Evolutionary conservation across 352 stramenopile species (phyloP), one percentile per base, ranked within the genome.

Genomic region (Blastocystis hominis): DNA sequence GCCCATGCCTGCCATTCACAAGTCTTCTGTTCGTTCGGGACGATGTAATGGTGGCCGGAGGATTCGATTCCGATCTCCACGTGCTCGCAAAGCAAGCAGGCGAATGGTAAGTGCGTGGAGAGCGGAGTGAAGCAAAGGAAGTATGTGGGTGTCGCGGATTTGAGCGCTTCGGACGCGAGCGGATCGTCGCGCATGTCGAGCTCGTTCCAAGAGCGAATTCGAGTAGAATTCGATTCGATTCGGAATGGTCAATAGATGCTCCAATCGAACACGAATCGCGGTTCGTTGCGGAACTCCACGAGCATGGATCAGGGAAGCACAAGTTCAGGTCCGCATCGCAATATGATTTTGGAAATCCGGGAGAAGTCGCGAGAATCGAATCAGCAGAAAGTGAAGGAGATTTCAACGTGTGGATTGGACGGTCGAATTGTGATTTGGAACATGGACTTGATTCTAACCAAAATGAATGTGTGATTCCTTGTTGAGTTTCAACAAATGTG

Each of bases 131-230:
- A 55, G 44, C 3, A 36, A 40, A 64, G 69, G 69, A 46, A 80
- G 69, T 80, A 80, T 46, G 20, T 34, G 3, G 69, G 69, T 24
- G 40, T 63, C 46, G 69, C 47, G 30, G 69, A 80, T 38, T 40
- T 53, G 50, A n/a, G n/a, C n/a, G n/a, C n/a, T n/a, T 80, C 69
- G 4, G 24, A n/a, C 20, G 20, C 44, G 17, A 50, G 36, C 20
- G 15, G 36, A 5, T 63, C 46, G 13, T 34, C 15, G 30, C 20
- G 46, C 3, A 10, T 80, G 10, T 80, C 69, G 2, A 38, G 36
- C 50, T 80, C 69, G 0, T 80, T 80, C 44, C 44, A 80, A 40
- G 38, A 80, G 69, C 47, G 69, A n/a, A 80, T 80, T 63, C 44
- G 50, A 61, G 69, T 80, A 15, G 20, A 15, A 3, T 17, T 46